phyloP scores from a whole-genome alignment of 2,329 filamentous ascomycete species.

The Celoporthe dispersa region DNA sequence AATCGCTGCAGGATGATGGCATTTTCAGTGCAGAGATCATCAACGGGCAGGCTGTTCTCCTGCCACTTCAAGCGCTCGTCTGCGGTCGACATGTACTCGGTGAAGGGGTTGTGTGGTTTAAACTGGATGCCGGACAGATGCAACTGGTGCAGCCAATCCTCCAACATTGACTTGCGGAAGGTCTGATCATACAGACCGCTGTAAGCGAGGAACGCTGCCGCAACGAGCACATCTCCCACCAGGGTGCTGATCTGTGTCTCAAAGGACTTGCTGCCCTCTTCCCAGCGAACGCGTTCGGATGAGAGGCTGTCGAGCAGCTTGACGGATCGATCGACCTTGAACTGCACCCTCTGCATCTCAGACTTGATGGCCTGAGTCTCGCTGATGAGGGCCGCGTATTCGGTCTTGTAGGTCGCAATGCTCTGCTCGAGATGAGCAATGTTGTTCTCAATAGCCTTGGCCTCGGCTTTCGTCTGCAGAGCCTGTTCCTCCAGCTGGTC shows the following conservation, averaged over 20 bases:
- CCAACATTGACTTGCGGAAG: conserved; percentile 96
- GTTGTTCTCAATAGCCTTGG: conserved; percentile 86
- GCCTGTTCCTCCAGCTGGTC: conserved; percentile 84
- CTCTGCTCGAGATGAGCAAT: conserved; percentile 84
- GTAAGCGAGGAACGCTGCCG: conserved; percentile 97
- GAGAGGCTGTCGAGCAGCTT: conserved; percentile 92
- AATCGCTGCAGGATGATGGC: conserved; percentile 97
- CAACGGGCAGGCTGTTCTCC: conserved; percentile 88
- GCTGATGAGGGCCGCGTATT: conserved; percentile 94
- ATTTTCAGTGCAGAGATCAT: conserved; percentile 98
- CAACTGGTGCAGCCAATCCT: conserved; percentile 95
- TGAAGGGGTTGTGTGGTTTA: conserved; percentile 92
- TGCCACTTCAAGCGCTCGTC: conserved; percentile 97
- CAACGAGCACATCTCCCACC: conserved; percentile 92
- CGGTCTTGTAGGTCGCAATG: conserved; percentile 92
- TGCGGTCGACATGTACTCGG: conserved; percentile 94
- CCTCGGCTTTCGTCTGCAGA: conserved; percentile 89
- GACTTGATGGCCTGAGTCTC: conserved; percentile 97
- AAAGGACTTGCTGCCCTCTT: conserved; percentile 96
- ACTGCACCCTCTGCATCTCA: conserved; percentile 95
- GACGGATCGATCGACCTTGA: conserved; percentile 96
- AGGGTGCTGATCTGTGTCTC: conserved; percentile 97
- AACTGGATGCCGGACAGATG: conserved; percentile 89
- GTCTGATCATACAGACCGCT: conserved; percentile 97
- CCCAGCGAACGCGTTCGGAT: conserved; percentile 91